Percentiles rank a stretch among this genome's conserved stretches.
These are phyloP conservation scores for Setomelanomma holmii DNA, from an alignment of 2,329 filamentous ascomycete genomes.

Conservation along the genomic window DNA sequence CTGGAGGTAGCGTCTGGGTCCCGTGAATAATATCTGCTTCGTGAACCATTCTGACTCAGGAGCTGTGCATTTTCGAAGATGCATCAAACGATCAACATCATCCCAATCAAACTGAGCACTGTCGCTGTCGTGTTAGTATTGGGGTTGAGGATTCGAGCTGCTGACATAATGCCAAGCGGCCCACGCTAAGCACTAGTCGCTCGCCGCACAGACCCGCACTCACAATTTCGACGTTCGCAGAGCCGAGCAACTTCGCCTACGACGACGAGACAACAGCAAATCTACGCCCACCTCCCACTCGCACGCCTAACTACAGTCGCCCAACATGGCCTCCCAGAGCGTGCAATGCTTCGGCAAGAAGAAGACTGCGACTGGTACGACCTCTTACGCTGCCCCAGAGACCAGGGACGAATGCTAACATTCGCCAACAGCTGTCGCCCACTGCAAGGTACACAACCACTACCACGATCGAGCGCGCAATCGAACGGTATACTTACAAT, in stretches of 20 bases:
- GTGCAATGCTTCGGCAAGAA: slow-evolving; percentile 97
- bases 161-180: slow-evolving; percentile 4
- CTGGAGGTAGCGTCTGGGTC: too few relatives aligned
- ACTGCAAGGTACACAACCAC: slow-evolving; percentile 77
- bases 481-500: slow-evolving; percentile 35
- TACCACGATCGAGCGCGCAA: slow-evolving; percentile 28
- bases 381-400: neutral
- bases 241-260: slow-evolving; percentile 29
- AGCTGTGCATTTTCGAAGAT: too few relatives aligned
- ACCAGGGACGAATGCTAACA: slow-evolving; percentile 39
- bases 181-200: slow-evolving; percentile 12
- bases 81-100: too few relatives aligned
- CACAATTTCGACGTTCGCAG: slow-evolving; percentile 6
- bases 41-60: too few relatives aligned
- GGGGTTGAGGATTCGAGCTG: neutral
- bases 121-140: too few relatives aligned
- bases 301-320: slow-evolving; percentile 47
- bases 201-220: slow-evolving; percentile 13
- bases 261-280: slow-evolving; percentile 31
- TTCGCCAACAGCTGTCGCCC: slow-evolving; percentile 75
- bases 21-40: too few relatives aligned
- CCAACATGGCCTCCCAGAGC: slow-evolving; percentile 54
- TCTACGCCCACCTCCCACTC: slow-evolving; percentile 35
- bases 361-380: slow-evolving; percentile 60
- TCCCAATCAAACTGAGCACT: too few relatives aligned